These are phyloP conservation scores for Sophora flavescens DNA, from an alignment of 306 rosid genomes.

Conservation along the genomic window DNA sequence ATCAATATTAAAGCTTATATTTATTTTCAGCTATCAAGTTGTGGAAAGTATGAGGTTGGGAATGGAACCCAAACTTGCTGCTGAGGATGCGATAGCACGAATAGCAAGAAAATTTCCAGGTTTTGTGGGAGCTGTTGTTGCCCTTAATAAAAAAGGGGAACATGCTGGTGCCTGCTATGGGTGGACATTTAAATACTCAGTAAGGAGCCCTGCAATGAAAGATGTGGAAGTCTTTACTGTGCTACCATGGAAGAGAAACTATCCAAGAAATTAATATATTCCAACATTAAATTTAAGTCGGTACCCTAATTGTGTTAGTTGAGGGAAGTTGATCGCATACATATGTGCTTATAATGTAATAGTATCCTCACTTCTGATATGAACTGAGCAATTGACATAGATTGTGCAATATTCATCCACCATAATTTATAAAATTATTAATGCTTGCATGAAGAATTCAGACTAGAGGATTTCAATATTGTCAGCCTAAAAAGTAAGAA, in stretches of 20 bases:
- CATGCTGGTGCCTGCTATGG: constrained; percentile 96
- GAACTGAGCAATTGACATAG: constrained; percentile 1
- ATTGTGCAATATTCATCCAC: neutral
- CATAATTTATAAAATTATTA: neutral
- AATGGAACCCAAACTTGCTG: constrained; percentile 86
- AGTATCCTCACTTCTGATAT: constrained; percentile 12
- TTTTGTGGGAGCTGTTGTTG: constrained; percentile 88
- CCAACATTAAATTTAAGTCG: constrained; percentile 6
- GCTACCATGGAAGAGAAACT: constrained; percentile 53
- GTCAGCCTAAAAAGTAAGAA: neutral
- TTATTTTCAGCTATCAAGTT: constrained; percentile 86
- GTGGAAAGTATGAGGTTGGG: constrained; percentile 97
- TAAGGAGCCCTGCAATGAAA: constrained; percentile 75
- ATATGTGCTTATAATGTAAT: constrained; percentile 21
- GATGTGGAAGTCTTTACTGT: constrained; percentile 86
- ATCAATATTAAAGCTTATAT: constrained; percentile 19
- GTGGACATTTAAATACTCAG: constrained; percentile 92
- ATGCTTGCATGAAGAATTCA: constrained; percentile 9
- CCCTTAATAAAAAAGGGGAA: constrained; percentile 72
- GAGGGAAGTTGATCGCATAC: constrained; percentile 11
- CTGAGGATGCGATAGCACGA: constrained; percentile 78
- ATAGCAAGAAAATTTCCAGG: constrained; percentile 77
- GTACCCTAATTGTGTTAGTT: constrained; percentile 21
- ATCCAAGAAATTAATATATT: constrained; percentile 23
- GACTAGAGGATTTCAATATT: neutral